phyloP scores from a whole-genome alignment of 2,329 filamentous ascomycete species.

The Monilinia vaccinii-corymbosi region DNA sequence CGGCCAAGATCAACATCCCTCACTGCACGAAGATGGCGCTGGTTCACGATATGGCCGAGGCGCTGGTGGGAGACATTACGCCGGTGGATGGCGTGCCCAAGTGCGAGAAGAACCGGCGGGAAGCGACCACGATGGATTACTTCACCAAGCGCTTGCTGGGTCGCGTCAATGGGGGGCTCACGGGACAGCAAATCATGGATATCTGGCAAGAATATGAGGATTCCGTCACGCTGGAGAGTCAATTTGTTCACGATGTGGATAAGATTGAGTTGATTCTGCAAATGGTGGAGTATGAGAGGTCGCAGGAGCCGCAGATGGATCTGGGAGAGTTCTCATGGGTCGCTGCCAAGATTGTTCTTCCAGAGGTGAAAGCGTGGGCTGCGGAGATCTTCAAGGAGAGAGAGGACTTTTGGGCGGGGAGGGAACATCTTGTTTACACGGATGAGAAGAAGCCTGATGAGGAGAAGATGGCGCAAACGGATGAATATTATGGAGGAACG shows the following conservation, averaged over 20 bases:
- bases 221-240: conserved; percentile 69
- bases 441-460: neutral
- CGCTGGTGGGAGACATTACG: conserved; percentile 92
- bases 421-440: conserved; percentile 12
- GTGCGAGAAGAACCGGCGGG: conserved; percentile 78
- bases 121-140: conserved; percentile 87
- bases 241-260: conserved; percentile 93
- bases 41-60: conserved; percentile 95
- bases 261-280: conserved; percentile 93
- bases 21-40: conserved; percentile 94
- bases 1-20: conserved; percentile 61
- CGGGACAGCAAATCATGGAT: conserved; percentile 61
- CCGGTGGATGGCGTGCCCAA: conserved; percentile 82
- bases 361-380: conserved; percentile 75
- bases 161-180: conserved; percentile 59
- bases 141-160: conserved; percentile 63
- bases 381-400: conserved; percentile 68
- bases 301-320: conserved; percentile 50
- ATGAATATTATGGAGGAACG: conserved; percentile 16
- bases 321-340: conserved; percentile 83
- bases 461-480: neutral
- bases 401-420: conserved; percentile 56
- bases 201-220: conserved; percentile 97
- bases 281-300: conserved; percentile 92
- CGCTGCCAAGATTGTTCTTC: conserved; percentile 58